Evolutionary conservation across 1,284 basidiomycete species (phyloP).

Genomic region (Schizopora paradoxa): DNA sequence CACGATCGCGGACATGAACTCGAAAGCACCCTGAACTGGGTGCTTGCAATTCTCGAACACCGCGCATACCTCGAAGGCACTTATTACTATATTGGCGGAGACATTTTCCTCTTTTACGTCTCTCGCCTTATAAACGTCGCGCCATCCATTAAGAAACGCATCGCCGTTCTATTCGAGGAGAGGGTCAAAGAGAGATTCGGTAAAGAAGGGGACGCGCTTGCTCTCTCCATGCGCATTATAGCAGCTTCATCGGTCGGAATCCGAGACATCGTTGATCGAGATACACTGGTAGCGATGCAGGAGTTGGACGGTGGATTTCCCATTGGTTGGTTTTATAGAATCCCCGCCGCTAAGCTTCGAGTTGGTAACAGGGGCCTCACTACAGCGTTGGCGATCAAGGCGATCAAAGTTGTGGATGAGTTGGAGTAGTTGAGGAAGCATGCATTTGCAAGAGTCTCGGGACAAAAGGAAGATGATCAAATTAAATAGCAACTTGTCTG

Average conservation of each 20-base stretch:
- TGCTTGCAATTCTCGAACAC: constrained; percentile 15
- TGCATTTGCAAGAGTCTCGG: too few species aligned
- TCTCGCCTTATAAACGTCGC: constrained; percentile 16
- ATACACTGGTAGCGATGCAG: constrained; percentile 15
- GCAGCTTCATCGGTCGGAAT: constrained; percentile 14
- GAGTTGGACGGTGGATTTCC: constrained; percentile 19
- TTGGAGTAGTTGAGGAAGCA: too few species aligned
- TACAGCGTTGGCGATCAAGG: constrained; percentile 19
- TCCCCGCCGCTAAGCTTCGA: constrained; percentile 16
- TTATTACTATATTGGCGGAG: constrained; percentile 18
- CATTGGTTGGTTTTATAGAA: constrained; percentile 19
- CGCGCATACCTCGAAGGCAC: constrained; percentile 20
- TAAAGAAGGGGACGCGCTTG: constrained; percentile 15
- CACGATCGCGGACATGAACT: constrained; percentile 18
- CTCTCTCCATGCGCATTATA: constrained; percentile 20
- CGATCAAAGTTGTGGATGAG: constrained; percentile 17
- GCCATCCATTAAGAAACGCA: constrained; percentile 1
- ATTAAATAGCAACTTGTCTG: too few species aligned
- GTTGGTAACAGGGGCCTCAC: constrained; percentile 19
- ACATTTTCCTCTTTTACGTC: constrained; percentile 20
- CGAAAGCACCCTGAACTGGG: constrained; percentile 17
- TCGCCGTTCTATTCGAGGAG: constrained; percentile 8
- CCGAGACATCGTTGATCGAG: constrained; percentile 14
- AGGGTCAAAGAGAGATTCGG: constrained; percentile 16
- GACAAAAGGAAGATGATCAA: too few species aligned